A percentile compares a stretch with the other conserved stretches of the same genome.
phyloP scores from a whole-genome alignment of 176 grass and related monocot species.

The Zoysia japonica region DNA sequence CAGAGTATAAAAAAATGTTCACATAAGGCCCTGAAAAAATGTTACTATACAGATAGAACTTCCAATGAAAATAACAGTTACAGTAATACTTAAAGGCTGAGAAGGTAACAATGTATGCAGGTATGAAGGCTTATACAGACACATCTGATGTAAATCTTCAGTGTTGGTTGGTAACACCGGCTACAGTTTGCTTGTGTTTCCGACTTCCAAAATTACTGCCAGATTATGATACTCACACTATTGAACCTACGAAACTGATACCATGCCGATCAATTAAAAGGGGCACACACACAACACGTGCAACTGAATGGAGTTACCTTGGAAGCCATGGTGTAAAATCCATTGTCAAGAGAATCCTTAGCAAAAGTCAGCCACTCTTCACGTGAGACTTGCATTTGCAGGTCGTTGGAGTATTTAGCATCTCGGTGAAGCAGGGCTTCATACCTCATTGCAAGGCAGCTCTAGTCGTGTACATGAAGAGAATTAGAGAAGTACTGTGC shows the following conservation, averaged over 20 bases:
- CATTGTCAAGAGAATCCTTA: conserved; percentile 81
- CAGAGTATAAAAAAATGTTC: neutral
- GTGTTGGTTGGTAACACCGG: neutral
- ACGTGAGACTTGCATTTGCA: conserved; percentile 47
- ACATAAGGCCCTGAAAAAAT: neutral
- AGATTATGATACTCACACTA: neutral
- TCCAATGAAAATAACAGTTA: neutral
- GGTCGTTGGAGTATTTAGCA: conserved; percentile 31
- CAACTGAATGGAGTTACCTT: conserved; percentile 39
- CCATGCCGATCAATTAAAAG: neutral
- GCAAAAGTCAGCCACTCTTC: conserved; percentile 82
- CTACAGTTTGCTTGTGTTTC: neutral
- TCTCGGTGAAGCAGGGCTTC: conserved; percentile 68
- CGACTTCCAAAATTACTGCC: neutral
- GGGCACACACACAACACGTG: neutral
- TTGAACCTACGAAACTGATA: neutral
- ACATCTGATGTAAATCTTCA: neutral
- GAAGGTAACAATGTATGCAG: neutral
- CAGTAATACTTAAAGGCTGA: neutral
- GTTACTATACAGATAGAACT: neutral
- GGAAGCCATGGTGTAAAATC: conserved; percentile 71
- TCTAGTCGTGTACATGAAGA: conserved; percentile 34
- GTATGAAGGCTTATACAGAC: neutral
- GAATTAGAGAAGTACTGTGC: neutral
- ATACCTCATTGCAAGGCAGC: conserved; percentile 79